Evolutionary conservation across 352 stramenopile species (phyloP).

Genomic region (Bremia lactucae): DNA sequence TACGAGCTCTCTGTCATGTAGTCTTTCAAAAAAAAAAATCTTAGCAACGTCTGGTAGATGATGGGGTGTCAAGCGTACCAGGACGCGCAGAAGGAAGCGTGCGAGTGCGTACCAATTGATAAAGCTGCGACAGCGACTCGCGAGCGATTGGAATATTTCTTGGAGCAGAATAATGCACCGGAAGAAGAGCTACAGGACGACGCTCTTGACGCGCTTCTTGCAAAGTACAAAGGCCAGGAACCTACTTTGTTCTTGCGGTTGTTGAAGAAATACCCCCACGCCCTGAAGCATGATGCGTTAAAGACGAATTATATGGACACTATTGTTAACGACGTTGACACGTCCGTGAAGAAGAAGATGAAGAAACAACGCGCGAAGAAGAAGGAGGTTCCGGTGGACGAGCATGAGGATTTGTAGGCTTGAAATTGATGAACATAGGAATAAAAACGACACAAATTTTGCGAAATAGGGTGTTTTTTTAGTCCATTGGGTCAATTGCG

Average conservation of each 20-base stretch:
- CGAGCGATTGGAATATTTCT: constrained; percentile 49
- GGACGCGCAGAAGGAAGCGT: constrained; percentile 55
- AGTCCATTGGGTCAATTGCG: constrained; percentile 16
- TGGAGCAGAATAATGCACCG: constrained; percentile 29
- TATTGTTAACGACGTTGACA: constrained; percentile 18
- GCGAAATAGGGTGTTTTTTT: too few relatives aligned
- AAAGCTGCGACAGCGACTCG: constrained; percentile 20
- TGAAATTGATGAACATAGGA: too few relatives aligned
- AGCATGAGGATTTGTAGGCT: constrained; percentile 29
- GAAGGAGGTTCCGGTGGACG: constrained; percentile 19
- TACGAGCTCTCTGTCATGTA: constrained; percentile 2
- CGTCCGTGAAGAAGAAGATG: constrained; percentile 13
- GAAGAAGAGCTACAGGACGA: constrained; percentile 25
- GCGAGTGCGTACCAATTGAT: constrained; percentile 34
- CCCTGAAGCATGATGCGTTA: constrained; percentile 31
- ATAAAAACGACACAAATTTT: constrained; percentile 3
- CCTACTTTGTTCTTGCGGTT: constrained; percentile 52
- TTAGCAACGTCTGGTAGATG: constrained; percentile 21
- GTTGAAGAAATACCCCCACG: constrained; percentile 46
- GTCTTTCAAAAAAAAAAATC: too few relatives aligned
- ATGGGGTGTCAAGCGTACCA: constrained; percentile 60
- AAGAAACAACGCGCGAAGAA: constrained; percentile 4
- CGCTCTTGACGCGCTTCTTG: constrained; percentile 37
- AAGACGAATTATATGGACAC: constrained; percentile 57
- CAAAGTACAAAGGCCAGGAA: constrained; percentile 58